These are phyloP conservation scores for Fulvia fulva DNA, from an alignment of 2,329 filamentous ascomycete species.

Conservation along the genomic window DNA sequence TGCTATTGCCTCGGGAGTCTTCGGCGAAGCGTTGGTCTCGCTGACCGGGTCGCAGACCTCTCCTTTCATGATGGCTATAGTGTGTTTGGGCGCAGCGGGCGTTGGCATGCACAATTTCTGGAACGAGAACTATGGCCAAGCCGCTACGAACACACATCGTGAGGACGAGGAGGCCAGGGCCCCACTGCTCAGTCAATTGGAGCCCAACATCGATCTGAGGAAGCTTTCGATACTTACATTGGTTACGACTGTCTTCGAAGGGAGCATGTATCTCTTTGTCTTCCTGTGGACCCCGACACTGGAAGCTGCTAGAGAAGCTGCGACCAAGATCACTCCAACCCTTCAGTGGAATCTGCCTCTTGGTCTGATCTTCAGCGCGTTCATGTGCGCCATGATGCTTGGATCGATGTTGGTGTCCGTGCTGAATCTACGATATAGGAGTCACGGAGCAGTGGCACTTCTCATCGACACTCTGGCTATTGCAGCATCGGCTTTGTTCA, in stretches of 20 bases:
- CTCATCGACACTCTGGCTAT: conserved; percentile 40
- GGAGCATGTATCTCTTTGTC: conserved; percentile 60
- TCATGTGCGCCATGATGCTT: conserved; percentile 58
- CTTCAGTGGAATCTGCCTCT: too few relatives aligned
- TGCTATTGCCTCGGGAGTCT: conserved; percentile 52
- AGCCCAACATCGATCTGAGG: too few relatives aligned
- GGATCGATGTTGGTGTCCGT: conserved; percentile 53
- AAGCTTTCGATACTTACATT: conserved; percentile 51
- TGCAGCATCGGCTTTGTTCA: conserved; percentile 36
- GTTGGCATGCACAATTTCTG: conserved; percentile 47
- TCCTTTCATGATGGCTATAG: conserved; percentile 49
- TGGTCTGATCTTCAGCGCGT: conserved; percentile 54
- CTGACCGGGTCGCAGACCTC: conserved; percentile 47
- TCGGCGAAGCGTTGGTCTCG: conserved; percentile 51
- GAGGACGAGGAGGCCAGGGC: conserved; percentile 21
- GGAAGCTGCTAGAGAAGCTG: conserved; percentile 22
- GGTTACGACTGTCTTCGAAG: conserved; percentile 57
- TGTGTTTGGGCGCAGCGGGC: conserved; percentile 44
- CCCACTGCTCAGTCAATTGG: too few relatives aligned
- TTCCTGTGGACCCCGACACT: conserved; percentile 60
- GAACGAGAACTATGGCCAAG: conserved; percentile 55
- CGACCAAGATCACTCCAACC: conserved; percentile 15
- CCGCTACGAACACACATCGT: conserved; percentile 23
- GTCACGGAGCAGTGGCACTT: conserved; percentile 25
- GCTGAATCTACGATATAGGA: conserved; percentile 15